Evolutionary conservation across 495 filamentous ascomycete genomes (phyloP).

Genomic region (Lindgomyces ingoldianus): DNA sequence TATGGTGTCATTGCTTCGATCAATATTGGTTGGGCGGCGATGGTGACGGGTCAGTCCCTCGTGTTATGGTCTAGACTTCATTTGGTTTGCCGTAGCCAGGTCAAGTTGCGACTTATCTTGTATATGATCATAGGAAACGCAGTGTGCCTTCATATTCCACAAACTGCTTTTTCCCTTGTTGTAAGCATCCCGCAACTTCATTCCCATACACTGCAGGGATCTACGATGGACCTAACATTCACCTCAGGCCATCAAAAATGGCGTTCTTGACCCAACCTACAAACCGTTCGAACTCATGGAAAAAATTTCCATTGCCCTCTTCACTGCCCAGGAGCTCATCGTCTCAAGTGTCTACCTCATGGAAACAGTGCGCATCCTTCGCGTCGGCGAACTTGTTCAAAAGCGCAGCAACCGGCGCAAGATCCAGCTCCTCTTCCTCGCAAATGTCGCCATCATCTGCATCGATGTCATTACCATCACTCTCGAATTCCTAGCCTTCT

Average conservation of each 20-base stretch:
- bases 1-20: slow-evolving; percentile 11
- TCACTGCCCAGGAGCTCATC: slow-evolving; percentile 63
- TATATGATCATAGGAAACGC: slow-evolving; percentile 61
- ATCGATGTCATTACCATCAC: slow-evolving; percentile 59
- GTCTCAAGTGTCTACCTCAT: slow-evolving; percentile 62
- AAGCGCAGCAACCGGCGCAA: slow-evolving; percentile 49
- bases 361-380: slow-evolving; percentile 49
- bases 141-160: slow-evolving; percentile 52
- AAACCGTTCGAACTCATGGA: slow-evolving; percentile 53
- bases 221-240: not conserved
- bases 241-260: slow-evolving; percentile 8
- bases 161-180: slow-evolving; percentile 20
- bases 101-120: slow-evolving; percentile 55
- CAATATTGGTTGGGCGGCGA: slow-evolving; percentile 15
- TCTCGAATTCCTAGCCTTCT: slow-evolving; percentile 57
- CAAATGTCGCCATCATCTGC: slow-evolving; percentile 58
- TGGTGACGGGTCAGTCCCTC: slow-evolving; percentile 53
- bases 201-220: not conserved
- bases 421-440: slow-evolving; percentile 58
- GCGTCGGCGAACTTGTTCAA: slow-evolving; percentile 41
- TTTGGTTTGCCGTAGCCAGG: slow-evolving; percentile 54
- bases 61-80: slow-evolving; percentile 69
- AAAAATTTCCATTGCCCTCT: slow-evolving; percentile 63
- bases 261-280: slow-evolving; percentile 1
- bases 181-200: not conserved